Conservation (phyloP, 805 yeast species). For the Torulaspora delbrueckii region DNA sequence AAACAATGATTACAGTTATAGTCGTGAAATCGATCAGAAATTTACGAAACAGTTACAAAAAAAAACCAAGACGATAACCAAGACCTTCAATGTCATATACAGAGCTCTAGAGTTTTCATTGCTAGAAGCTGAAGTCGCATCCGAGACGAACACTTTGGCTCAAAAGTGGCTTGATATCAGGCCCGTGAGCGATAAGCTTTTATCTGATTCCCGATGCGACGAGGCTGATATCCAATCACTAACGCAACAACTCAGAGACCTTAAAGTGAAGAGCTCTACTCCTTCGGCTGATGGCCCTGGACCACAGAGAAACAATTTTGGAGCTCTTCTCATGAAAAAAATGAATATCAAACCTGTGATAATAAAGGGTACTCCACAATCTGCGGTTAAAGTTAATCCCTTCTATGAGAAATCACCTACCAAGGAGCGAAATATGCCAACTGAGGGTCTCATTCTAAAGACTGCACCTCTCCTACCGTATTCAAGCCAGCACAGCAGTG, state of each 20-base stretch:
- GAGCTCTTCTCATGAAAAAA: constrained; percentile 39
- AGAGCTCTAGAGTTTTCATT: constrained; percentile 41
- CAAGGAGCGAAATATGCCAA: background rate
- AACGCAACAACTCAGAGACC: constrained; percentile 4
- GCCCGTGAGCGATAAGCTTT: constrained; percentile 15
- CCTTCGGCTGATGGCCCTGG: constrained; percentile 3
- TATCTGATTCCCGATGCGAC: constrained; percentile 2
- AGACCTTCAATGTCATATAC: constrained; percentile 37
- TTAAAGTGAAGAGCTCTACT: constrained; percentile 6
- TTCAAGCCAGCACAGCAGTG: constrained; percentile 8
- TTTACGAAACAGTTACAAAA: constrained; percentile 33
- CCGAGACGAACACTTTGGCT: constrained; percentile 36
- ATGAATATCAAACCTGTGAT: constrained; percentile 40
- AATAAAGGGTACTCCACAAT: constrained; percentile 32
- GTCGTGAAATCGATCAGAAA: constrained; percentile 19
- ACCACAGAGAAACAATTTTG: constrained; percentile 26
- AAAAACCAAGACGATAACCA: constrained; percentile 40
- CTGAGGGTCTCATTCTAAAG: constrained; percentile 16
- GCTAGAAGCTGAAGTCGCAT: constrained; percentile 36
- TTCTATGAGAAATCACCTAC: constrained; percentile 14
- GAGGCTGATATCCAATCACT: constrained; percentile 7
- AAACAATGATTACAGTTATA: constrained; percentile 9
- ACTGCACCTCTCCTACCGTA: constrained; percentile 20
- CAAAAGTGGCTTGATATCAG: constrained; percentile 33
- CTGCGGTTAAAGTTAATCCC: constrained; percentile 21